Evolutionary conservation across 2,329 filamentous ascomycete genomes (phyloP), one percentile per base, ranked within the genome.

Genomic region (Ophiostoma piceae): DNA sequence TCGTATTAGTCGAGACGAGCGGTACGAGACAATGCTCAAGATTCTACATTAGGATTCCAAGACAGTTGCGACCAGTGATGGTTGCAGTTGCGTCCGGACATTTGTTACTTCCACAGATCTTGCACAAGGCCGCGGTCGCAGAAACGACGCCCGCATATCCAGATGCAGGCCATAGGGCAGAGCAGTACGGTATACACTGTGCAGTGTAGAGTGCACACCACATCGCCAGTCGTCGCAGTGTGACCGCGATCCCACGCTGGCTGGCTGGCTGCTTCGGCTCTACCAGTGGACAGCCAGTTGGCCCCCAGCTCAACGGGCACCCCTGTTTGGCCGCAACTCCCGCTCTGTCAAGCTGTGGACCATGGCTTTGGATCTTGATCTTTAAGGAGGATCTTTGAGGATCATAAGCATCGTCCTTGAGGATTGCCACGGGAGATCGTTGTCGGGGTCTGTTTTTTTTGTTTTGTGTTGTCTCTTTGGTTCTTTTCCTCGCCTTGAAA

Each of bases 141-240:
- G 67, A 71, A 67, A 57, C 62, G 29, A 37, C 65, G 35, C 43
- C 51, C 47, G 62, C 68, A 60, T 32, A 66, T 39, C 43, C 47
- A 47, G 19, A 70, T 71, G 70, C 70, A 69, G 70, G 41, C 70
- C 67, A 41, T 71, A 71, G 70, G 70, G 67, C 67, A 62, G 62
- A 65, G 16, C 32, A 66, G 65, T 67, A 22, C 39, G 12, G 39
- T 41, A 8, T 11, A 41, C 39, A 41, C 8, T 12, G 39, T 41
- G 3, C 39, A 14, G 35, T 35, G 35, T 35, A 14, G 35, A 6
- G 35, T 35, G 35, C 43, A 51, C 35, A 29, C 54, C 22, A 29
- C 22, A 60, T 29, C 22, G 26, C 26, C 26, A 29, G 26, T 29
- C 26, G 2, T 29, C 26, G 14, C 11, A 1, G 22, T 60, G 8